Base-by-base conservation (phyloP, 106 monocot genomes). In the Dendrobium officinale region DNA sequence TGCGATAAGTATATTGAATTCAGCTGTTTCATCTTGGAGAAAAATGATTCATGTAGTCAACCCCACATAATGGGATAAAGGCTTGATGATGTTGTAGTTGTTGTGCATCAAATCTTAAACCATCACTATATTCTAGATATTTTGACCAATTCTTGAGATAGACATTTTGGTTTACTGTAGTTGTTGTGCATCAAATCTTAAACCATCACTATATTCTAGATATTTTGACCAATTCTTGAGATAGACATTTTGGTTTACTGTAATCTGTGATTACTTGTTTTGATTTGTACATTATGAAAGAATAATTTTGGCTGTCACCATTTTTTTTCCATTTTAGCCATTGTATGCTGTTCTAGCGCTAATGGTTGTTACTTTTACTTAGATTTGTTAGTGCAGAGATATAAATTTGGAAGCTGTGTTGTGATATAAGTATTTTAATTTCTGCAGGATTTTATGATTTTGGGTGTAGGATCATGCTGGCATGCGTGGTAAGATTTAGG, bases 371-470 rank as follows among this genome's bases (percentile, higher is more conserved):
- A 42, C 13, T 72, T 80, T 80, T 76, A 11, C 76, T 49, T 76
- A 2, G 49, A 49, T 76, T 75, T 48, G 11, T 26, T 19, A 76
- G 24, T 49, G 15, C 43, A 26, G 49, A 42, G 48, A 20, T 17
- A 78, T 81, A 6, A 33, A 56, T 78, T 78, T 81, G 11, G 78
- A n/a, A 59, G 20, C 74, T 80, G 55, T 58, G 15, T 92, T 80
- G 92, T 92, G 92, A 92, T 90, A 86, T 70, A 82, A 79, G 81
- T 81, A 92, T 88, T 86, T 88, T 88, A 88, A 82, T 93, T 86
- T 85, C 81, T 90, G 93, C 93, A 93, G 93, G 93, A 82, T 85
- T 86, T 79, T 83, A 81, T 86, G 85, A 82, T 82, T 87, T 67
- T 90, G 84, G 90, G 61, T 90, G 79, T 90, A 88, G 84, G 85